Percentiles rank a stretch among this genome's conserved stretches.
These are phyloP conservation scores for Leishmania aethiopica DNA, from an alignment of 208 protist genomes.

Conservation along the genomic window DNA sequence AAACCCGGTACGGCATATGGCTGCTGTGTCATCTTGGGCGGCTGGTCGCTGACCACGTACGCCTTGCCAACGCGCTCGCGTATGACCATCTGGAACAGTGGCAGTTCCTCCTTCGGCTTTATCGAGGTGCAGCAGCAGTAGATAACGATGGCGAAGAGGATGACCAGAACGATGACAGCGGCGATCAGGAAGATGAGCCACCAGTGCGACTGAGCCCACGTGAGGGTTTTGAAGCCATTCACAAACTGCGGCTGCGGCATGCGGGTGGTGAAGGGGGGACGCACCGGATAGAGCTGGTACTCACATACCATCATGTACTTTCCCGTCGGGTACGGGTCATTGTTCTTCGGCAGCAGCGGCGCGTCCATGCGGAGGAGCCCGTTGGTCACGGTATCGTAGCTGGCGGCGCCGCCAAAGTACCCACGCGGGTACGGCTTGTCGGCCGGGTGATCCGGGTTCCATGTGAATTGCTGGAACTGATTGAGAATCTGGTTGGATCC, in stretches of 20 bases:
- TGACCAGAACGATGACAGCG: constrained; percentile 26
- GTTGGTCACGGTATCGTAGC: neutral
- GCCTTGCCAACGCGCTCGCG: constrained; percentile 46
- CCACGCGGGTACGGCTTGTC: constrained; percentile 33
- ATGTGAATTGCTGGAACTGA: constrained; percentile 36
- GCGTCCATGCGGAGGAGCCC: constrained; percentile 28
- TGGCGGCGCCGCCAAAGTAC: constrained; percentile 36
- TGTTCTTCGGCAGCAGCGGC: constrained; percentile 12
- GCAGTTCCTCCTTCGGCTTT: constrained; percentile 27
- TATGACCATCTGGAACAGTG: constrained; percentile 48
- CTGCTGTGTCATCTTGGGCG: neutral
- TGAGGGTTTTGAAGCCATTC: constrained; percentile 52
- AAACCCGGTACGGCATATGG: neutral
- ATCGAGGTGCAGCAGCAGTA: constrained; percentile 43
- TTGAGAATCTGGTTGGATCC: constrained; percentile 25
- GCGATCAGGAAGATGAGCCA: constrained; percentile 51
- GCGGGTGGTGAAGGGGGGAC: constrained; percentile 7
- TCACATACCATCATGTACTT: constrained; percentile 42
- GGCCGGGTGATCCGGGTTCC: constrained; percentile 13
- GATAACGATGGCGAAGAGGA: constrained; percentile 39
- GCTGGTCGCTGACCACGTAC: constrained; percentile 17
- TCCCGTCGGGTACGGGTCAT: constrained; percentile 30
- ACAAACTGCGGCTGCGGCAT: constrained; percentile 44
- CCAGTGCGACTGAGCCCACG: constrained; percentile 62
- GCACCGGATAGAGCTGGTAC: constrained; percentile 28